These are phyloP conservation scores for Phialophora expanda DNA, from an alignment of 2,329 filamentous ascomycete genomes.

Conservation along the genomic window DNA sequence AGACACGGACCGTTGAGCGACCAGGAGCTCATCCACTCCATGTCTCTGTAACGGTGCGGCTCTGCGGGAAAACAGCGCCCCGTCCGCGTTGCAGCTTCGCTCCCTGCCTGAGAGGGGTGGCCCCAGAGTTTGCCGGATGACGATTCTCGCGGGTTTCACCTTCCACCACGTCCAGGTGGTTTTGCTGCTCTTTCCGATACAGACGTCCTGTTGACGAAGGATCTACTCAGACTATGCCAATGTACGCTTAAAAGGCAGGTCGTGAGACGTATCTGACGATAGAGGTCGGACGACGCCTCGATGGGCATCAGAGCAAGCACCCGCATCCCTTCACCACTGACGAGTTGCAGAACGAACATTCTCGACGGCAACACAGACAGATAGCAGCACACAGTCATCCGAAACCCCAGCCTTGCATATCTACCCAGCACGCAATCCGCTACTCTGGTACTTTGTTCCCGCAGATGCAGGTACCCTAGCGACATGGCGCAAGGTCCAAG, in stretches of 20 bases:
- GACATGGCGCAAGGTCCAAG: neutral
- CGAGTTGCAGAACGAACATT: neutral
- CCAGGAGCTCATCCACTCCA: neutral
- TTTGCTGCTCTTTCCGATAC: neutral
- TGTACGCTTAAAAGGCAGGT: neutral
- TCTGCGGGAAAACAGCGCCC: slow-evolving; percentile 5
- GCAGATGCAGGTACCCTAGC: neutral
- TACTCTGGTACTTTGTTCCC: neutral
- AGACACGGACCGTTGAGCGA: neutral
- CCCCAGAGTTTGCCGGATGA: neutral
- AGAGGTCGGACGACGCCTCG: neutral
- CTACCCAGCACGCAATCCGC: neutral
- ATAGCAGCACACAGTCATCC: neutral
- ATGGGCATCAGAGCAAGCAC: neutral
- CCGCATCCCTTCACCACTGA: neutral
- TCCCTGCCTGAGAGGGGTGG: neutral
- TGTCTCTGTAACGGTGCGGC: slow-evolving; percentile 10
- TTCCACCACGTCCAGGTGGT: neutral
- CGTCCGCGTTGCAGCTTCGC: neutral
- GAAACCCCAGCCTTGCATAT: neutral
- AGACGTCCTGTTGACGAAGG: neutral
- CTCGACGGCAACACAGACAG: neutral
- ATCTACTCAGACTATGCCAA: neutral
- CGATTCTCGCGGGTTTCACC: neutral
- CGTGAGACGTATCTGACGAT: neutral